Evolutionary conservation across 2,329 filamentous ascomycete species (phyloP).

Genomic region (Cladosporium sp.): DNA sequence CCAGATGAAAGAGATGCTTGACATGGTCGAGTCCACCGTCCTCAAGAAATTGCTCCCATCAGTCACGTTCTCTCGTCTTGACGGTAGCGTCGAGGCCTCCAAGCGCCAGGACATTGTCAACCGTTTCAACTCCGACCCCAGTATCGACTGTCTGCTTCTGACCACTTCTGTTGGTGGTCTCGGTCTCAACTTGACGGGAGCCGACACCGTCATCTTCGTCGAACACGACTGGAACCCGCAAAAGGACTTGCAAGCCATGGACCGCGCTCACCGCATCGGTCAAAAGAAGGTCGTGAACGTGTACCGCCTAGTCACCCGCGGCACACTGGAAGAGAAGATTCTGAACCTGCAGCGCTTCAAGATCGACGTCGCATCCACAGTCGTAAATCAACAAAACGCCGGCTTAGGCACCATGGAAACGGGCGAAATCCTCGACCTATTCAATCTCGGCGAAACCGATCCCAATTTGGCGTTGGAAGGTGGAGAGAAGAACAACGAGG

Average conservation of each 20-base stretch:
- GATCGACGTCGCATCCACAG: slow-evolving; percentile 95
- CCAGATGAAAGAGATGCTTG: slow-evolving; percentile 99
- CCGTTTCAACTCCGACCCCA: slow-evolving; percentile 96
- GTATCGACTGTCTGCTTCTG: slow-evolving; percentile 86
- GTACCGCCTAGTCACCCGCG: slow-evolving; percentile 91
- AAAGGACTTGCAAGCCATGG: slow-evolving; percentile 98
- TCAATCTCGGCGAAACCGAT: slow-evolving; percentile 77
- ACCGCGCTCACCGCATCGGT: slow-evolving; percentile 93
- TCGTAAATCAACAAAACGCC: slow-evolving; percentile 98
- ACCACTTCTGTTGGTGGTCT: slow-evolving; percentile 94
- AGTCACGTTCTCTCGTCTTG: slow-evolving; percentile 89
- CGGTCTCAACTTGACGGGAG: slow-evolving; percentile 90
- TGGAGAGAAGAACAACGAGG: slow-evolving; percentile 57
- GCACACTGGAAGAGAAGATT: slow-evolving; percentile 97
- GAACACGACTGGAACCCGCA: slow-evolving; percentile 99
- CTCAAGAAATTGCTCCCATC: slow-evolving; percentile 85
- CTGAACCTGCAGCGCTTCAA: slow-evolving; percentile 95
- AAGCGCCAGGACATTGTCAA: slow-evolving; percentile 98
- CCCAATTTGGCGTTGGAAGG: slow-evolving; percentile 32
- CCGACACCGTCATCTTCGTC: slow-evolving; percentile 98
- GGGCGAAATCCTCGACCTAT: slow-evolving; percentile 93
- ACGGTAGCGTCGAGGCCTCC: slow-evolving; percentile 86
- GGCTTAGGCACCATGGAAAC: slow-evolving; percentile 95
- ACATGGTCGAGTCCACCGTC: slow-evolving; percentile 95
- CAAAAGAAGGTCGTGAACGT: slow-evolving; percentile 99